phyloP scores from a whole-genome alignment of 2,329 filamentous ascomycete genomes.

The Rugonectria rugulosa region DNA sequence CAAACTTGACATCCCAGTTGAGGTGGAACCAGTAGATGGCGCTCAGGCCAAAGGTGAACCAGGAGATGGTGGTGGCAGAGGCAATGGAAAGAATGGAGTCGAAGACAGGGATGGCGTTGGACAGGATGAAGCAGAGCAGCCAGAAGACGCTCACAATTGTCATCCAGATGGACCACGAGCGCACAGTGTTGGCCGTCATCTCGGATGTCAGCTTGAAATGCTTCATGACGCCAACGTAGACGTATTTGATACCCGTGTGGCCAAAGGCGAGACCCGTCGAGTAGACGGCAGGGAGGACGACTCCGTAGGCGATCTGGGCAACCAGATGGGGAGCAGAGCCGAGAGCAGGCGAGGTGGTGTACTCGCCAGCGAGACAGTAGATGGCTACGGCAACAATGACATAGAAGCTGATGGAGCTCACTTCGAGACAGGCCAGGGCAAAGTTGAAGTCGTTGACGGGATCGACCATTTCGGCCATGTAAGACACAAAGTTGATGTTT shows the following conservation, averaged over 20 bases:
- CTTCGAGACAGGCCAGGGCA: constrained; percentile 34
- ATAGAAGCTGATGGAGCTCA: constrained; percentile 38
- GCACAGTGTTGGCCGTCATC: constrained; percentile 43
- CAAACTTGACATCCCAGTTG: constrained; percentile 44
- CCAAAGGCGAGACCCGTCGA: constrained; percentile 44
- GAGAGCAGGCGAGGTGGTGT: constrained; percentile 38
- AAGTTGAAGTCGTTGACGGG: constrained; percentile 43
- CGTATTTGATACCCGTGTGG: constrained; percentile 45
- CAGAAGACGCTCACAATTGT: constrained; percentile 44
- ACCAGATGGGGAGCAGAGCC: constrained; percentile 33
- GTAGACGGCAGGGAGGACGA: constrained; percentile 41
- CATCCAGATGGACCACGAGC: constrained; percentile 47
- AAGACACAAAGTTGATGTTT: constrained; percentile 47
- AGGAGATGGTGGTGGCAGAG: constrained; percentile 46
- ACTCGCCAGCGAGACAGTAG: constrained; percentile 40
- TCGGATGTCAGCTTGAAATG: constrained; percentile 42
- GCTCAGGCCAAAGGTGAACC: constrained; percentile 48
- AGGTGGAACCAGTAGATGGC: constrained; percentile 47
- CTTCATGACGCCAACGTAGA: constrained; percentile 46
- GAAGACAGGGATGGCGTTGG: constrained; percentile 48
- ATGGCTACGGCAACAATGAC: constrained; percentile 37
- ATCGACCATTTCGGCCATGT: constrained; percentile 47
- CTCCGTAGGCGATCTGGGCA: constrained; percentile 42
- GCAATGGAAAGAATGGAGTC: constrained; percentile 48
- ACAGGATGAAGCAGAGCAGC: constrained; percentile 45